Evolutionary conservation across 139 green algal genomes (phyloP), one percentile per base, ranked within the genome.

Genomic region (Nannochloris sp.): DNA sequence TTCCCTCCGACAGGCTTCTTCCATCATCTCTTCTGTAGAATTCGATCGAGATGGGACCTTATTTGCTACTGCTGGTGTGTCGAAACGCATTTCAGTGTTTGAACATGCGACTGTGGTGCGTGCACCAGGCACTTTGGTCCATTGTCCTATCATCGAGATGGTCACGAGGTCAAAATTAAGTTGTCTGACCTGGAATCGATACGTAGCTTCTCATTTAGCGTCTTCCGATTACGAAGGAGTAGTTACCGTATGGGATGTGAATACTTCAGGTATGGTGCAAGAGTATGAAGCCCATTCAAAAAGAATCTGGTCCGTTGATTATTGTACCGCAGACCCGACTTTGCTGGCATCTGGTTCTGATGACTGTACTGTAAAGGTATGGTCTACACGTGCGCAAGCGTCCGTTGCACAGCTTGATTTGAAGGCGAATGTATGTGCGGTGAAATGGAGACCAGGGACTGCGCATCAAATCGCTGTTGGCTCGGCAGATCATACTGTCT

Each of bases 281-380:
- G 86, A 88, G 57, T 90, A 85, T 54, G 70, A 88, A 62, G 88
- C 85, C 2, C 88, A 95, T 73, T 64, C 81, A 29, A 77, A 87
- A 67, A 81, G 92, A 12, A 85, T 96, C 33, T 97, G 92, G 92
- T 85, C 62, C 13, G 82, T 96, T 4, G 89, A 96, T 67, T 93
- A 84, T 62, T 88, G 70, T 48, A 36, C 9, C 0, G 51, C 68
- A 3, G 70, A 81, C 38, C 81, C 84, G 2, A 73, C 79, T 39
- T 70, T 89, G 14, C 75, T 97, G 23, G 81, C 78, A n/a, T 86
- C 73, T 2, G 89, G 80, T 56, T 87, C 79, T 6, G 92, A 98
- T 70, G 92, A 98, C 70, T 89, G 90, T 45, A 81, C 72, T n/a
- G 85, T 95, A n/a, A 86, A 87, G 58, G 70, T 97, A 31, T 89